Evolutionary conservation across 495 filamentous ascomycete species (phyloP).

Genomic region (Penicillium psychrofluorescens): DNA sequence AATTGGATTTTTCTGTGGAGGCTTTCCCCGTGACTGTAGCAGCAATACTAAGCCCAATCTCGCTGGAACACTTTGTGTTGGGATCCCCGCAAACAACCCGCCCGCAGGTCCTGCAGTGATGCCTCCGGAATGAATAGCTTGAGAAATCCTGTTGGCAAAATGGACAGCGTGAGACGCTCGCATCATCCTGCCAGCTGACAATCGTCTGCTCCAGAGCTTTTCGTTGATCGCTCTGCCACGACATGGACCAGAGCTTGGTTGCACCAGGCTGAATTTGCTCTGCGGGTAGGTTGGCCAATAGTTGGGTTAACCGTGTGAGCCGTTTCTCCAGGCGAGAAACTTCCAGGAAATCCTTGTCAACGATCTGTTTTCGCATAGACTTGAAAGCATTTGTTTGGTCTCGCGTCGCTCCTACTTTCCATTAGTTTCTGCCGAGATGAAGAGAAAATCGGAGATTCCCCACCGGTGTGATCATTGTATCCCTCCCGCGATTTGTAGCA

Average conservation of each 20-base stretch:
- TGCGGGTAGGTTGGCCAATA: constrained; percentile 63
- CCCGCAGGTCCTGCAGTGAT: constrained; percentile 92
- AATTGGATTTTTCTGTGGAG: constrained; percentile 51
- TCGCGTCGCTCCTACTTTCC: constrained; percentile 42
- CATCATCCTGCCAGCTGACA: constrained; percentile 92
- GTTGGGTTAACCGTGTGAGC: constrained; percentile 79
- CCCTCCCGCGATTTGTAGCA: constrained; percentile 95
- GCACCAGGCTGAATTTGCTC: constrained; percentile 44
- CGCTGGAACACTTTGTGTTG: constrained; percentile 73
- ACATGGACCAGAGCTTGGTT: constrained; percentile 50
- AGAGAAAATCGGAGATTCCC: not conserved
- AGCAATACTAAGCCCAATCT: constrained; percentile 73
- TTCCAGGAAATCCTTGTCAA: constrained; percentile 80
- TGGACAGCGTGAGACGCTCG: constrained; percentile 70
- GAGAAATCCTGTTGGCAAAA: constrained; percentile 94
- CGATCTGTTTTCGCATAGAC: constrained; percentile 59
- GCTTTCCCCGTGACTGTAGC: constrained; percentile 37
- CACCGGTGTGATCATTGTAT: constrained; percentile 82
- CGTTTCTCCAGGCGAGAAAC: constrained; percentile 85
- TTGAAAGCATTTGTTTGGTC: constrained; percentile 67
- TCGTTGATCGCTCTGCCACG: constrained; percentile 56
- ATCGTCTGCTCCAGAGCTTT: constrained; percentile 84
- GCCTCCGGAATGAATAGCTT: constrained; percentile 78
- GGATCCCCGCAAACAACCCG: constrained; percentile 86
- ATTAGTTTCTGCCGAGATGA: constrained; percentile 7